phyloP scores from a whole-genome alignment of 2,329 filamentous ascomycete genomes.

The Exophiala xenobiotica region DNA sequence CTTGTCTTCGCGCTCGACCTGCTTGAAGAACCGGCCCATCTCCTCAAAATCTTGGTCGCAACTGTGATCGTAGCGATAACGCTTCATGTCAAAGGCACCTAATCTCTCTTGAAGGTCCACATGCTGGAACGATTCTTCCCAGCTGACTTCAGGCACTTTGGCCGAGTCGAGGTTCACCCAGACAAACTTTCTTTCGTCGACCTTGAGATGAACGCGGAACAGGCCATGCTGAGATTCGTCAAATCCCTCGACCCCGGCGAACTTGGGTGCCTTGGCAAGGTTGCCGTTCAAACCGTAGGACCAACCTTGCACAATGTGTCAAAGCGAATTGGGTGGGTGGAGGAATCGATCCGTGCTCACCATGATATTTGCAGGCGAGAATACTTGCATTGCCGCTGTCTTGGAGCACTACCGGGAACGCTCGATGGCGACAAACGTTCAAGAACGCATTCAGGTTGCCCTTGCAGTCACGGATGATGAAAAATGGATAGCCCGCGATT shows the following conservation, averaged over 20 bases:
- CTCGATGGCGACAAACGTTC: conserved; percentile 62
- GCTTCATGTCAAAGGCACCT: conserved; percentile 58
- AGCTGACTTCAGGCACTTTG: conserved; percentile 28
- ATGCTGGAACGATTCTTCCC: conserved; percentile 15
- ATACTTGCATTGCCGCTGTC: conserved; percentile 36
- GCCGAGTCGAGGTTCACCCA: conserved; percentile 20
- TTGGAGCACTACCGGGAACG: conserved; percentile 51
- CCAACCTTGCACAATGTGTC: conserved; percentile 44
- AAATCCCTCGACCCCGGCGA: conserved; percentile 57
- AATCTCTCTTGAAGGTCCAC: conserved; percentile 49
- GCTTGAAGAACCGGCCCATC: conserved; percentile 40
- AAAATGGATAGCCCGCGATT: conserved; percentile 52
- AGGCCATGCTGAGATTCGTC: conserved; percentile 57
- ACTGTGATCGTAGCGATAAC: conserved; percentile 60
- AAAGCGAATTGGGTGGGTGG: background rate
- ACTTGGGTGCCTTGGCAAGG: conserved; percentile 60
- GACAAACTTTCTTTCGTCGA: conserved; percentile 18
- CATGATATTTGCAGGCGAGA: conserved; percentile 61
- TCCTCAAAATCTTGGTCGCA: conserved; percentile 57
- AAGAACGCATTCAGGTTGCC: conserved; percentile 54
- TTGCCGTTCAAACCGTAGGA: conserved; percentile 59
- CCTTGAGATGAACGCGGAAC: conserved; percentile 35
- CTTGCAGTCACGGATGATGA: conserved; percentile 54
- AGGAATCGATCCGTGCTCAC: conserved; percentile 38
- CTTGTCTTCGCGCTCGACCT: background rate